Base-by-base conservation (phyloP, 2,329 filamentous ascomycete species). In the Cephalotrichum gorgonifer region DNA sequence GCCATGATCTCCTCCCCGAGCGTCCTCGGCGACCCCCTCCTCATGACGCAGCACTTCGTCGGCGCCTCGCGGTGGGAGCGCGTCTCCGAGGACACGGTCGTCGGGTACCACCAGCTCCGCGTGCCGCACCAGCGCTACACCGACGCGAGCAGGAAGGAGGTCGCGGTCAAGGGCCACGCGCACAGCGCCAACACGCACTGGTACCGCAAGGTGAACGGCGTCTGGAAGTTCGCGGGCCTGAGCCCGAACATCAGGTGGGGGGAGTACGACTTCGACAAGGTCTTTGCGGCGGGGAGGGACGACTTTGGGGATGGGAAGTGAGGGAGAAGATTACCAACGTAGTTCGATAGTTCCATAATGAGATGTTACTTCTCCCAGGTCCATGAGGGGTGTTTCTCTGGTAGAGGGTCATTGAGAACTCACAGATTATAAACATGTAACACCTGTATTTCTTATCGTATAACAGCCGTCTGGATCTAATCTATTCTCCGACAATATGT, bases 1-100 rank as follows among this genome's bases (percentile, higher is more conserved):
- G 58, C 63, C 54, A 81, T 83, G 77, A 67, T 80, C 55, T 77
- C 76, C 25, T 69, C 72, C 58, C 64, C 67, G 20, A 63, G 69
- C 2, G 78, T 84, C 52, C 68, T 85, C 25, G 79, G 81, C 52
- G 76, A 83, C 64, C 73, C 73, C 30, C 70, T 76, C 20, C 68
- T 84, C 50, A 76, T 75, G 62, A 84, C 80, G 6, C 81, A 85
- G 62, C 81, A 84, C 64, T 75, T 83, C 57, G 74, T 83, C 56
- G 78, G 79, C 47, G 73, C 69, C 30, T 72, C 73, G 17, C 74
- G 74, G 62, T 83, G 74, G 74, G 71, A 78, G 59, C 73, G 71
- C 54, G 60, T 79, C 35, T 76, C 72, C 2, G 76, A 79, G 51
- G 75, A 69, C n/a, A 72, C 79, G 59, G 71, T 79, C 44, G 64